A percentile compares a stretch with the other conserved stretches of the same genome.
phyloP scores from a whole-genome alignment of 441 rosid genomes.

The Hura crepitans region DNA sequence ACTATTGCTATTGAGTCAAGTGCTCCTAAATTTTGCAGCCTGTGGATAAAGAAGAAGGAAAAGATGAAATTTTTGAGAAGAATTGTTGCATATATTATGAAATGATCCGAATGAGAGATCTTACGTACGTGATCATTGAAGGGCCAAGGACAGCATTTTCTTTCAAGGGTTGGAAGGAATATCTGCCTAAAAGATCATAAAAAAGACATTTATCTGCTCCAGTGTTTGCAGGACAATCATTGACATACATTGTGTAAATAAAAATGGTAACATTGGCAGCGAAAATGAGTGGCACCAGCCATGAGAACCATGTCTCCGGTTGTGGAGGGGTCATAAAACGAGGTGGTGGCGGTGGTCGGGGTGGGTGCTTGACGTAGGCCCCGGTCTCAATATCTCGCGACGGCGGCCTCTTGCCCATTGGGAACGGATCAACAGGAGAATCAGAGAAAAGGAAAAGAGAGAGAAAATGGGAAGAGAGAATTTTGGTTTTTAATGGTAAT shows the following conservation, averaged over 20 bases:
- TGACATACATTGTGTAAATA: constrained; percentile 52
- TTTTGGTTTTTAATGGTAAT: constrained; percentile 16
- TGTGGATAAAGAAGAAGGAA: constrained; percentile 12
- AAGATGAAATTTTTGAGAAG: background rate
- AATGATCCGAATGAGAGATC: background rate
- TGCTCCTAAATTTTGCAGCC: constrained; percentile 67
- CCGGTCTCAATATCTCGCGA: constrained; percentile 28
- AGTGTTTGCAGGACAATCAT: constrained; percentile 55
- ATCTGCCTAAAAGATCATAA: constrained; percentile 47
- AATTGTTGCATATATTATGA: no score
- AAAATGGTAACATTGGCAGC: constrained; percentile 43
- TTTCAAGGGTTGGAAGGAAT: constrained; percentile 55
- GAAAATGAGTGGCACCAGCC: constrained; percentile 62
- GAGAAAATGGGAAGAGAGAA: background rate
- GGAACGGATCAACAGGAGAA: no score
- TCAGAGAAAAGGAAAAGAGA: constrained; percentile 4
- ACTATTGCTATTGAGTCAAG: constrained; percentile 49
- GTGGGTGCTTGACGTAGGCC: constrained; percentile 9
- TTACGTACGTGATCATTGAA: constrained; percentile 52
- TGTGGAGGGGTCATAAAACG: no score
- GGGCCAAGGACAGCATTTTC: constrained; percentile 73
- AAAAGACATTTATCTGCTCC: constrained; percentile 39
- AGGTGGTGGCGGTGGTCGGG: constrained; percentile 30
- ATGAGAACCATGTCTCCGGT: constrained; percentile 48
- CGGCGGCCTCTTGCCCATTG: constrained; percentile 32